Evolutionary conservation across 2,329 filamentous ascomycete species (phyloP).

Genomic region (Pseudogymnoascus sp.): DNA sequence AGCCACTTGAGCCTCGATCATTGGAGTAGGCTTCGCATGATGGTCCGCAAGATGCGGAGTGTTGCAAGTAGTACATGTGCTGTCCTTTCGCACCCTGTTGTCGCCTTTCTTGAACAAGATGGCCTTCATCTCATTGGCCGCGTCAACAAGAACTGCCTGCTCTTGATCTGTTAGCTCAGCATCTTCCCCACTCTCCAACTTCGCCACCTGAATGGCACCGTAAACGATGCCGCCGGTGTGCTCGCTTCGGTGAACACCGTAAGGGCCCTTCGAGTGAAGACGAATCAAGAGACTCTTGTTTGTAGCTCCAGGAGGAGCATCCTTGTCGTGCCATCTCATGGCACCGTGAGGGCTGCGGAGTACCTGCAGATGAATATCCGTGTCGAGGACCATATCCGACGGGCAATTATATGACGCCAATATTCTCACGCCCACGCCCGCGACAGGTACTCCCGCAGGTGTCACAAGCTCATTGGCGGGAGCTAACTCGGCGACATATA

Average conservation of each 20-base stretch:
- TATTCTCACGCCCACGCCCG: neutral
- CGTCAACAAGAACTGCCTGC: neutral
- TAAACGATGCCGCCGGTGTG: neutral
- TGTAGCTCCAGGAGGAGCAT: neutral
- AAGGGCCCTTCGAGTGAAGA: neutral
- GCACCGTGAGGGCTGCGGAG: neutral
- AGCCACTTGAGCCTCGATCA: neutral
- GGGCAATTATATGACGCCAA: neutral
- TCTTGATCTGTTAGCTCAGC: neutral
- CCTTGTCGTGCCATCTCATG: neutral
- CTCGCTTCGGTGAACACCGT: neutral
- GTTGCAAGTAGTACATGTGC: neutral
- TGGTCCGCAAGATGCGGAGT: neutral
- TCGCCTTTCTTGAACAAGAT: neutral
- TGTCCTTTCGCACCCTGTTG: neutral
- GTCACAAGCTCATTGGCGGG: neutral
- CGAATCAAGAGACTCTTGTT: neutral
- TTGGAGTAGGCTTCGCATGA: neutral
- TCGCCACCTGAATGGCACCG: neutral
- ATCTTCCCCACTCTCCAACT: neutral
- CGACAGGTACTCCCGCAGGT: neutral
- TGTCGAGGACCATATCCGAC: neutral
- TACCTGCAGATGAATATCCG: neutral
- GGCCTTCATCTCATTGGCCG: neutral
- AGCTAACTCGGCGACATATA: neutral